phyloP scores from a whole-genome alignment of 2,329 filamentous ascomycete genomes.

The Calonectria honghensis region DNA sequence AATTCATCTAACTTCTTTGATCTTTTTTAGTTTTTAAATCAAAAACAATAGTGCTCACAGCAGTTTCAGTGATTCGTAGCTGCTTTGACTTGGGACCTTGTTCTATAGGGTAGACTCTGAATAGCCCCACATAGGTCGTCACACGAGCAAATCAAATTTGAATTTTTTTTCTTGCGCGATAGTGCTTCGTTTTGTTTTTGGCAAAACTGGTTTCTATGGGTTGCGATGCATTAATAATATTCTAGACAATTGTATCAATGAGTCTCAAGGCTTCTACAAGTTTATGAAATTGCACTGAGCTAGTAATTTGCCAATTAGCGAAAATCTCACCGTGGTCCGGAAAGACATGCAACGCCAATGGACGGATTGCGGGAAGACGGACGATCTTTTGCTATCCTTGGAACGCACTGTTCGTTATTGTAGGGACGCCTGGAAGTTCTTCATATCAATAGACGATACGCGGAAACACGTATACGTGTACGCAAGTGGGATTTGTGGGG shows the following conservation, averaged over 20 bases:
- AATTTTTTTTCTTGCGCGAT: not conserved
- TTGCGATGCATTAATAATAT: not conserved
- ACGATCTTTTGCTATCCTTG: not conserved
- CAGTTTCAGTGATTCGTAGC: not conserved
- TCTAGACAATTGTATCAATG: not conserved
- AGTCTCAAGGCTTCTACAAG: not conserved
- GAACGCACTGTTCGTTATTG: not conserved
- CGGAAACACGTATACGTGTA: slow-evolving; percentile 28
- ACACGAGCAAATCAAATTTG: not conserved
- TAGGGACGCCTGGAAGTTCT: not conserved
- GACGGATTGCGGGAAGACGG: not conserved
- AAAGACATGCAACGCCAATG: not conserved
- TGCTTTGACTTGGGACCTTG: not conserved
- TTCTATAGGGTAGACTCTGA: not conserved
- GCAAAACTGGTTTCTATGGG: not conserved
- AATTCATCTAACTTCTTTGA: too few species aligned
- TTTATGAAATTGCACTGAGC: not conserved
- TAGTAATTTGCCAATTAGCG: not conserved
- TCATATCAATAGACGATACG: slow-evolving; percentile 15
- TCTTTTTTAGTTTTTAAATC: too few species aligned
- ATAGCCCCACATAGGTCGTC: not conserved
- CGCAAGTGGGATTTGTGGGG: slow-evolving; percentile 27
- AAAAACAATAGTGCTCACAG: too few species aligned
- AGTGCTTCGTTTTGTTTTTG: too few species aligned
- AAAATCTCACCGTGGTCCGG: not conserved